Base-by-base conservation (phyloP, 768 basidiomycete species). In the Coprinopsis cinerea region DNA sequence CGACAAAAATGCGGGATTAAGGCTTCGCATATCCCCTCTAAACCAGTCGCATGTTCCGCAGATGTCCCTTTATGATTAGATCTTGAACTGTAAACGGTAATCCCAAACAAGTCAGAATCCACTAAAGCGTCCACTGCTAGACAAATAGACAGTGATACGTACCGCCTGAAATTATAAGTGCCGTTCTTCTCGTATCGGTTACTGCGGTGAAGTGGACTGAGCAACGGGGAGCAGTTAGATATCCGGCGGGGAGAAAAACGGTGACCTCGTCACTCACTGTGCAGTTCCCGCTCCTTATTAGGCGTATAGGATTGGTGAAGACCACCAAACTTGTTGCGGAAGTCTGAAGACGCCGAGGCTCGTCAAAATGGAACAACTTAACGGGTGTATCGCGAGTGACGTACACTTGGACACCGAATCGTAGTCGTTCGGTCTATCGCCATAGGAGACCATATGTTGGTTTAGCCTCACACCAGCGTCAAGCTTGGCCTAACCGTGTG, bases 171-270 rank as follows among this genome's bases (percentile, higher is more conserved):
- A 91, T 90, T 59, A 91, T 89, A 14, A 76, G 82, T 32, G 76
- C 72, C 30, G 88, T 91, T 55, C 75, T 72, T 61, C 77, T 75
- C 51, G 85, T 88, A 67, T 91, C 87, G n/a, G 83, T 88, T 43
- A 91, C 88, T 46, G 85, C 77, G 9, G 88, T 91, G 49, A 83
- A 72, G 64, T 91, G 88, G 47, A 87, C 88, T 91, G 54, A 17
- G 18, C 17, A 22, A 17, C 43, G 39, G 18, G 18, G 30, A 36
- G 41, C 37, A 52, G 27, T 49, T 17, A 51, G 40, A 28, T 27
- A 25, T 41, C 23, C 23, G 26, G 25, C 25, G 42, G 25, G 22
- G 26, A 7, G 47, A 44, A 34, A 32, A 28, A 53, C 37, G 37
- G 36, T 24, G 35, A 32, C 39, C 45, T 37, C 20, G 40, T 15